A percentile compares a stretch with the other conserved stretches of the same genome.
These are phyloP conservation scores for Styphnolobium japonicum DNA, from an alignment of 306 rosid genomes.

Conservation along the genomic window DNA sequence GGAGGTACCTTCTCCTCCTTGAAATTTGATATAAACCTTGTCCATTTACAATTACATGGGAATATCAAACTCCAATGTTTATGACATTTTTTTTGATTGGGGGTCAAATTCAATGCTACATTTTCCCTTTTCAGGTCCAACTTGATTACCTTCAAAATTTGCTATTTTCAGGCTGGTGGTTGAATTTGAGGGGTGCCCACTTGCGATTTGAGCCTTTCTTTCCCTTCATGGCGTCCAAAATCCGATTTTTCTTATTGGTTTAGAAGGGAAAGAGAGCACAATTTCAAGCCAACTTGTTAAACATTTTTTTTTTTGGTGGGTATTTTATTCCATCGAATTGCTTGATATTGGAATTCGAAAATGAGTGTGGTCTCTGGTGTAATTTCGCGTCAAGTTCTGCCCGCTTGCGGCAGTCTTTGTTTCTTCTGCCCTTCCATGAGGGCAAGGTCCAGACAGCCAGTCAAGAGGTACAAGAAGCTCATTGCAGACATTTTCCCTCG, in stretches of 20 bases:
- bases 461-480: constrained; percentile 99
- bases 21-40: too few relatives aligned
- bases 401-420: constrained; percentile 87
- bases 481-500: constrained; percentile 92
- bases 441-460: constrained; percentile 96
- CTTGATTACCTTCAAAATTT: constrained; percentile 25
- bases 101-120: constrained; percentile 18
- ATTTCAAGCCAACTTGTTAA: constrained; percentile 12
- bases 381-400: constrained; percentile 87
- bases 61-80: constrained; percentile 10
- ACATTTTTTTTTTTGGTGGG: neutral
- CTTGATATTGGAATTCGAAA: constrained; percentile 9
- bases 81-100: neutral
- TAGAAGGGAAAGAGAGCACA: constrained; percentile 65
- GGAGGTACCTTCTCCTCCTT: neutral
- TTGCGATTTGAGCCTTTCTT: constrained; percentile 47
- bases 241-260: constrained; percentile 29
- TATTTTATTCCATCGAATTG: neutral
- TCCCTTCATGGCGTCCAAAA: constrained; percentile 53
- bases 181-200: constrained; percentile 35
- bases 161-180: constrained; percentile 42
- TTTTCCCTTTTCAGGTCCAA: constrained; percentile 2
- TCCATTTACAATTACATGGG: too few relatives aligned
- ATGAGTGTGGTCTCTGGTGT: constrained; percentile 79
- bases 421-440: constrained; percentile 88